A percentile compares a stretch with the other conserved stretches of the same genome.
These are phyloP conservation scores for Amesomyces nigricolor DNA, from an alignment of 2,329 filamentous ascomycete species.

Conservation along the genomic window DNA sequence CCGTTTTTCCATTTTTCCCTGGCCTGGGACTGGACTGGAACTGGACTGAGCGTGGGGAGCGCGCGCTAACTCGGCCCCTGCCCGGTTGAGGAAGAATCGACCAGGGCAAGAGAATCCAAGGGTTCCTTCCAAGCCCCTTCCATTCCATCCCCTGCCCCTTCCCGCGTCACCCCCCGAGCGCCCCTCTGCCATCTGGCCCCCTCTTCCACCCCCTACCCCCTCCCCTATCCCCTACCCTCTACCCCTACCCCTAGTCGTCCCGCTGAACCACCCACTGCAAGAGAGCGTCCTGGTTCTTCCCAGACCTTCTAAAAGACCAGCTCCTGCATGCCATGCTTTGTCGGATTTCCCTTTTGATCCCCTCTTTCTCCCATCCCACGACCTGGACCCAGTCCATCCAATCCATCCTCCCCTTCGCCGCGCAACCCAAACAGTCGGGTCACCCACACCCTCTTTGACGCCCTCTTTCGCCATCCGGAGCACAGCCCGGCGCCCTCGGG, in stretches of 20 bases:
- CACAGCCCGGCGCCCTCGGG: neutral
- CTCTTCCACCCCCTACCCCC: neutral
- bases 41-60: too few relatives aligned
- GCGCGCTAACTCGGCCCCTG: too few relatives aligned
- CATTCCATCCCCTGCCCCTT: too few relatives aligned
- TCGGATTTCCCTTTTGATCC: slow-evolving; percentile 26
- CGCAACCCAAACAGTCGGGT: slow-evolving; percentile 13
- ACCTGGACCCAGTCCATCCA: slow-evolving; percentile 2
- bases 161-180: neutral
- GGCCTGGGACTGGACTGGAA: too few relatives aligned
- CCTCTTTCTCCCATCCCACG: slow-evolving; percentile 9
- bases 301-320: slow-evolving; percentile 22
- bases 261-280: too few relatives aligned
- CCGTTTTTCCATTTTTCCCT: too few relatives aligned
- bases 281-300: slow-evolving; percentile 9
- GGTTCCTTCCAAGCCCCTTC: too few relatives aligned
- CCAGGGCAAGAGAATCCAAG: too few relatives aligned
- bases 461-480: slow-evolving; percentile 12
- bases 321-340: slow-evolving; percentile 22
- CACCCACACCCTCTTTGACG: neutral
- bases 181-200: too few relatives aligned
- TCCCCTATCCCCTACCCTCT: neutral
- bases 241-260: neutral
- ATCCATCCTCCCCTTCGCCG: neutral
- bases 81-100: too few relatives aligned